These are phyloP conservation scores for Neurospora pannonica DNA, from an alignment of 495 filamentous ascomycete species.

Conservation along the genomic window DNA sequence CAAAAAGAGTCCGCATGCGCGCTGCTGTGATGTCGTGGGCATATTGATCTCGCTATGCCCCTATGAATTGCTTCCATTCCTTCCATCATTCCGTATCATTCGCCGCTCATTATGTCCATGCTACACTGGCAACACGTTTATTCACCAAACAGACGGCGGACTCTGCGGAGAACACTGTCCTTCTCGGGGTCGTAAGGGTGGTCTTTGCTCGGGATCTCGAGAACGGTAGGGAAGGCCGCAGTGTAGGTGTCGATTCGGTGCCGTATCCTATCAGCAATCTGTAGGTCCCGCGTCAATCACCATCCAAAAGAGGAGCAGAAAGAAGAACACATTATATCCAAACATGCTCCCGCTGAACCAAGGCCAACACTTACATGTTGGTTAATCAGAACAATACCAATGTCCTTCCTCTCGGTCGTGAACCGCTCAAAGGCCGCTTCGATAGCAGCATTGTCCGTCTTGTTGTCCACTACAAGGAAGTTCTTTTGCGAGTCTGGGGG, in stretches of 20 bases:
- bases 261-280: conserved; percentile 92
- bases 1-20: neutral
- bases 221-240: conserved; percentile 62
- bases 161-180: conserved; percentile 89
- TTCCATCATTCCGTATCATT: neutral
- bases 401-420: conserved; percentile 83
- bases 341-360: neutral
- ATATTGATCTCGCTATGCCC: neutral
- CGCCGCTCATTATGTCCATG: neutral
- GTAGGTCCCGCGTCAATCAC: neutral
- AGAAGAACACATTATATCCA: neutral
- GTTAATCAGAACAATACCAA: conserved; percentile 92
- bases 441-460: conserved; percentile 80
- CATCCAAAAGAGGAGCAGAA: neutral
- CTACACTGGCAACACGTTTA: conserved; percentile 26
- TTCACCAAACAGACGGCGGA: conserved; percentile 86
- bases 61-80: neutral
- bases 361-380: conserved; percentile 65
- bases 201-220: conserved; percentile 98
- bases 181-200: conserved; percentile 99
- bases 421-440: conserved; percentile 87
- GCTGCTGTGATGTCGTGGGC: neutral
- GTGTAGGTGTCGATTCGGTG: conserved; percentile 66
- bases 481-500: conserved; percentile 85
- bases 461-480: conserved; percentile 90